Conservation (phyloP, 148 eudicot species). For the Chenopodium quinoa region DNA sequence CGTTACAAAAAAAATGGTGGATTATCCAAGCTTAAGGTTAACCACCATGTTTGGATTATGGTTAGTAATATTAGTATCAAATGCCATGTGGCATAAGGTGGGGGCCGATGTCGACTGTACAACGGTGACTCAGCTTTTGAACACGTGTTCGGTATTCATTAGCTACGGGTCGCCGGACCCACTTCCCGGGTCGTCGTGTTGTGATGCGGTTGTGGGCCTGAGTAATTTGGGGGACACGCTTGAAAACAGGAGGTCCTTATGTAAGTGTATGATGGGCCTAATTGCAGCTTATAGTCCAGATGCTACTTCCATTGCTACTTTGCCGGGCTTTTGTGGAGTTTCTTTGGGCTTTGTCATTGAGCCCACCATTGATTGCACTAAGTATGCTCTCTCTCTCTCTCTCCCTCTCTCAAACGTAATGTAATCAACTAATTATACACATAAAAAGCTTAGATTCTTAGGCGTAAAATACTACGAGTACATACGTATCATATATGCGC, state of each 20-base stretch:
- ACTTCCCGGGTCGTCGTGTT: conserved; percentile 73
- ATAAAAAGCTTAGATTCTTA: too few species aligned
- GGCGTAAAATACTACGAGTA: too few species aligned
- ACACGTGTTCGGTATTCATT: conserved; percentile 74
- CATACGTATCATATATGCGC: too few species aligned
- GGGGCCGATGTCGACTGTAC: conserved; percentile 47
- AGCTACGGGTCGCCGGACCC: conserved; percentile 78
- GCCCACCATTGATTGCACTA: conserved; percentile 67
- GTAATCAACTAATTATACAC: too few species aligned
- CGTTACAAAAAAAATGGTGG: neutral
- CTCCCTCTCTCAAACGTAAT: neutral
- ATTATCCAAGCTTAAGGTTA: neutral
- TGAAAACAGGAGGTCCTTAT: conserved; percentile 48
- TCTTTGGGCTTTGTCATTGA: conserved; percentile 84
- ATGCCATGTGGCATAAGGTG: conserved; percentile 7
- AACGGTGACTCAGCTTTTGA: conserved; percentile 56
- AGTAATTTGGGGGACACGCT: conserved; percentile 41
- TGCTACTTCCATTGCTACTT: conserved; percentile 73
- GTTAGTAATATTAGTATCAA: conserved; percentile 6
- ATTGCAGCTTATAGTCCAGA: conserved; percentile 57
- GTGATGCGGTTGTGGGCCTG: conserved; percentile 58
- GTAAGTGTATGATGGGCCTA: conserved; percentile 75
- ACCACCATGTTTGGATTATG: neutral
- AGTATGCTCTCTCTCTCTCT: conserved; percentile 28
- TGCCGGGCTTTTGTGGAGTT: conserved; percentile 89